Percentiles rank a stretch among this genome's conserved stretches.
These are phyloP conservation scores for Huntiella savannae DNA, from an alignment of 2,329 filamentous ascomycete species.

Conservation along the genomic window DNA sequence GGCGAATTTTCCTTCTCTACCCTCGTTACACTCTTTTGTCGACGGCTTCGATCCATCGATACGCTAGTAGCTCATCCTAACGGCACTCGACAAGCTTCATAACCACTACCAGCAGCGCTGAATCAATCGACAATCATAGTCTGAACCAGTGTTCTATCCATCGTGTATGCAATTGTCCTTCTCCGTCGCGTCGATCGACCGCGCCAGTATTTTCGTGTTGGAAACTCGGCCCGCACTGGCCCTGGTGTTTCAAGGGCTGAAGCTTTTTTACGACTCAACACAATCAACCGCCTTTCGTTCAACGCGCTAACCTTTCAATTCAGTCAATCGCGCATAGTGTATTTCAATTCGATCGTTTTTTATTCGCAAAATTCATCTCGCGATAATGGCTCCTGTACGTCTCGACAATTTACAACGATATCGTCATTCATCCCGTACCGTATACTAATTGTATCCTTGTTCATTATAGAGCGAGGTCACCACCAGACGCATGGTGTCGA, in stretches of 20 bases:
- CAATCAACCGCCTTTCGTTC: no score
- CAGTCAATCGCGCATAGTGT: no score
- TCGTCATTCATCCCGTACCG: not conserved
- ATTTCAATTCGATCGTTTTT: not conserved
- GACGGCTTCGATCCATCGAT: conserved; percentile 12
- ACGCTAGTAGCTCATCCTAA: conserved; percentile 3
- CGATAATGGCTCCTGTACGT: conserved; percentile 23
- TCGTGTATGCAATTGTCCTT: no score
- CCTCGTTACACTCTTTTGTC: conserved; percentile 11
- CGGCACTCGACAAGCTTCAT: conserved; percentile 1
- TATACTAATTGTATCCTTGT: not conserved
- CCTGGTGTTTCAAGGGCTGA: no score
- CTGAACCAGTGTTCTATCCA: not conserved
- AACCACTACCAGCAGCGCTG: not conserved
- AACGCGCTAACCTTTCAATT: no score
- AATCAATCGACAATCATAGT: not conserved
- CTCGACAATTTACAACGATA: not conserved
- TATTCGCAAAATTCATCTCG: conserved; percentile 1
- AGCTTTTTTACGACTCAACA: no score
- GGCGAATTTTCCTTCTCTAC: conserved; percentile 15
- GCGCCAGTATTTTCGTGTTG: no score
- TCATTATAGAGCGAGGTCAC: conserved; percentile 11
- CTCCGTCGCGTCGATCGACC: no score
- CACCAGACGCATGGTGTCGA: conserved; percentile 46
- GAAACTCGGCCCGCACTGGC: no score